phyloP scores from a whole-genome alignment of 208 protist genomes.

The Leishmania amazonensis region DNA sequence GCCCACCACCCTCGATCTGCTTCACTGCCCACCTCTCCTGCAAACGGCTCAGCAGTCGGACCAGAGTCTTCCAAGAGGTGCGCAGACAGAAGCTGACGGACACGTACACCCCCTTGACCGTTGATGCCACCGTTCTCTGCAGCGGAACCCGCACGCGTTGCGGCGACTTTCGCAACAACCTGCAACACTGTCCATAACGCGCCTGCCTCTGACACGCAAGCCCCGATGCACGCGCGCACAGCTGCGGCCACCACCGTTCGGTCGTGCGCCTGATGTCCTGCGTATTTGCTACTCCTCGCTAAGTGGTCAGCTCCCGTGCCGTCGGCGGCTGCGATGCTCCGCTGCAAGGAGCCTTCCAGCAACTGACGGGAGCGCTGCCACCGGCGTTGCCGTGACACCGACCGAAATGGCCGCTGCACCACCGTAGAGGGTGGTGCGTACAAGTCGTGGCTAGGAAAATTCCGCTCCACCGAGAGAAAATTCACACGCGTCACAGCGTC shows the following conservation, averaged over 20 bases:
- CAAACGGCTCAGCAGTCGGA: background rate
- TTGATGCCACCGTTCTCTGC: no score
- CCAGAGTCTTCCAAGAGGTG: background rate
- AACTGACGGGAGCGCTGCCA: slow-evolving; percentile 4
- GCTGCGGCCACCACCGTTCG: background rate
- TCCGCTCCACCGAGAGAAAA: slow-evolving; percentile 41
- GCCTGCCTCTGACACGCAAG: slow-evolving; percentile 10
- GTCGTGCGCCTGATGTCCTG: background rate
- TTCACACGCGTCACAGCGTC: slow-evolving; percentile 46
- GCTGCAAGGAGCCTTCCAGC: slow-evolving; percentile 4
- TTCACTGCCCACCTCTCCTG: background rate
- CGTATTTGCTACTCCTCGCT: background rate
- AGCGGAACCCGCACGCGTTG: background rate
- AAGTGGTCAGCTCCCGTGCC: background rate
- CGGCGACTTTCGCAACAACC: background rate
- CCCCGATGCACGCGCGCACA: slow-evolving; percentile 9
- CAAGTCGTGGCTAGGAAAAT: slow-evolving; percentile 13
- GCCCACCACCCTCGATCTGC: slow-evolving; percentile 9
- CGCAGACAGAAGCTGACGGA: background rate
- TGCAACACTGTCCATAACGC: slow-evolving; percentile 30
- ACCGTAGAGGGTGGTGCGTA: background rate
- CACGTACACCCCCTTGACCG: background rate
- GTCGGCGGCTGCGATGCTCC: background rate
- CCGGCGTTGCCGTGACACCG: slow-evolving; percentile 3
- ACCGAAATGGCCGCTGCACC: slow-evolving; percentile 14